These are phyloP conservation scores for Boletus semigastroideus DNA, from an alignment of 1,284 basidiomycete species.

Conservation along the genomic window DNA sequence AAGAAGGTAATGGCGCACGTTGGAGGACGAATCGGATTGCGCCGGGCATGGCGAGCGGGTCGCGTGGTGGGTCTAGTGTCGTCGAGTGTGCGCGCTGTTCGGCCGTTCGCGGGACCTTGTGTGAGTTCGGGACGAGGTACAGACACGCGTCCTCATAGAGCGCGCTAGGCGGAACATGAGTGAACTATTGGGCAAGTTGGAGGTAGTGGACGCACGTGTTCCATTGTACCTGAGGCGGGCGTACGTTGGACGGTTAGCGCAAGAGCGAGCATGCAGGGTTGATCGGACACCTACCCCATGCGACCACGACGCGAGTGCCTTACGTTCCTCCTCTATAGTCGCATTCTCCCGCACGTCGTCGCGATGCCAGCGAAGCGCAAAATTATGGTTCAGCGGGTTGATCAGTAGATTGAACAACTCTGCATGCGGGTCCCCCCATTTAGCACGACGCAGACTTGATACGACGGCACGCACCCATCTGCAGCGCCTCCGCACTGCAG, in stretches of 20 bases:
- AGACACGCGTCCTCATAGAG: slow-evolving; percentile 76
- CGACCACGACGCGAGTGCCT: slow-evolving; percentile 61
- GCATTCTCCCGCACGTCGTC: slow-evolving; percentile 73
- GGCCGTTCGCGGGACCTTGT: slow-evolving; percentile 56
- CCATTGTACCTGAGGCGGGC: slow-evolving; percentile 69
- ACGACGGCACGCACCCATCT: slow-evolving; percentile 59
- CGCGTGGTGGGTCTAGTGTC: slow-evolving; percentile 51
- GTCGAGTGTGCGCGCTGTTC: slow-evolving; percentile 61
- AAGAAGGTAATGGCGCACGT: slow-evolving; percentile 39
- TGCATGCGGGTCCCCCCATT: slow-evolving; percentile 24
- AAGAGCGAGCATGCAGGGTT: neutral
- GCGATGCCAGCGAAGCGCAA: slow-evolving; percentile 81
- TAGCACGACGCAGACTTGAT: neutral
- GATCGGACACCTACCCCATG: slow-evolving; percentile 49
- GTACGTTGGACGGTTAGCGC: neutral
- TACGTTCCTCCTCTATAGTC: slow-evolving; percentile 60
- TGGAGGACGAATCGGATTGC: slow-evolving; percentile 58
- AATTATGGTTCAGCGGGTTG: slow-evolving; percentile 66
- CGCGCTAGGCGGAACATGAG: slow-evolving; percentile 43
- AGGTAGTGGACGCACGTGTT: slow-evolving; percentile 55
- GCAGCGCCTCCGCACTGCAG: slow-evolving; percentile 52
- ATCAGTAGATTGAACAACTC: slow-evolving; percentile 82
- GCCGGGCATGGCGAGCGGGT: slow-evolving; percentile 72
- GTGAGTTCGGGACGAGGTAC: slow-evolving; percentile 72
- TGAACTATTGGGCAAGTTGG: neutral